Percentiles rank a stretch among this genome's conserved stretches.
phyloP scores from a whole-genome alignment of 2,329 filamentous ascomycete species.

The Colletotrichum lindemuthianum region DNA sequence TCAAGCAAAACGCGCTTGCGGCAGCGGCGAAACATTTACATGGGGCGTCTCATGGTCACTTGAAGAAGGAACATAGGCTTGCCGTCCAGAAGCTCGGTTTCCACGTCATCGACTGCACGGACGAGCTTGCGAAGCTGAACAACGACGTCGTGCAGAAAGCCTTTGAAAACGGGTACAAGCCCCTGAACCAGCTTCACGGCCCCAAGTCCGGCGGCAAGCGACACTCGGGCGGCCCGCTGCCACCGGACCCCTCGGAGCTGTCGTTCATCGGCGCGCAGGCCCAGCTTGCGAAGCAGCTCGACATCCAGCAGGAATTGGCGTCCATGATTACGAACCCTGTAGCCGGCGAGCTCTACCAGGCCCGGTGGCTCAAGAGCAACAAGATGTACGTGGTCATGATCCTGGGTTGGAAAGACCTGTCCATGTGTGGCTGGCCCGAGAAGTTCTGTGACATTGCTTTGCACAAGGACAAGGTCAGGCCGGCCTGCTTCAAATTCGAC shows the following conservation, averaged over 20 bases:
- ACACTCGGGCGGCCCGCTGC: slow-evolving; percentile 2
- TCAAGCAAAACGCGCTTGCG: slow-evolving; percentile 32
- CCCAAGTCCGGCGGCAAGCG: slow-evolving; percentile 33
- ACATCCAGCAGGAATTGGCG: slow-evolving; percentile 2
- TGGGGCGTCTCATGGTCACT: slow-evolving; percentile 29
- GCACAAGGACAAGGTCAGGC: slow-evolving; percentile 18
- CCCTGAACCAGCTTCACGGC: slow-evolving; percentile 31
- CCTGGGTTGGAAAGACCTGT: slow-evolving; percentile 35
- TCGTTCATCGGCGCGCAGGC: neutral
- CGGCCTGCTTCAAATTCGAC: slow-evolving; percentile 34
- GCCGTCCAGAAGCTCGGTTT: slow-evolving; percentile 35
- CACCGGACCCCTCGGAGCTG: neutral
- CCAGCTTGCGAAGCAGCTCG: neutral
- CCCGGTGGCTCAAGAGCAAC: slow-evolving; percentile 29
- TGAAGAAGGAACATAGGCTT: slow-evolving; percentile 20
- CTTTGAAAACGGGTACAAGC: slow-evolving; percentile 35
- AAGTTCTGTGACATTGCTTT: slow-evolving; percentile 23
- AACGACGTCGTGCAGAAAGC: slow-evolving; percentile 34
- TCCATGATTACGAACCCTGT: slow-evolving; percentile 31
- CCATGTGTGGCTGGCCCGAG: slow-evolving; percentile 25
- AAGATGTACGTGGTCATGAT: slow-evolving; percentile 36
- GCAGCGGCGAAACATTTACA: slow-evolving; percentile 37
- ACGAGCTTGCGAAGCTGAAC: slow-evolving; percentile 29
- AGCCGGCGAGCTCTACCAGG: slow-evolving; percentile 35
- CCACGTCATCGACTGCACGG: slow-evolving; percentile 35